A percentile compares a stretch with the other conserved stretches of the same genome.
Evolutionary conservation across 176 grass and related monocot genomes (phyloP).

Genomic region (Thinopyrum elongatum): DNA sequence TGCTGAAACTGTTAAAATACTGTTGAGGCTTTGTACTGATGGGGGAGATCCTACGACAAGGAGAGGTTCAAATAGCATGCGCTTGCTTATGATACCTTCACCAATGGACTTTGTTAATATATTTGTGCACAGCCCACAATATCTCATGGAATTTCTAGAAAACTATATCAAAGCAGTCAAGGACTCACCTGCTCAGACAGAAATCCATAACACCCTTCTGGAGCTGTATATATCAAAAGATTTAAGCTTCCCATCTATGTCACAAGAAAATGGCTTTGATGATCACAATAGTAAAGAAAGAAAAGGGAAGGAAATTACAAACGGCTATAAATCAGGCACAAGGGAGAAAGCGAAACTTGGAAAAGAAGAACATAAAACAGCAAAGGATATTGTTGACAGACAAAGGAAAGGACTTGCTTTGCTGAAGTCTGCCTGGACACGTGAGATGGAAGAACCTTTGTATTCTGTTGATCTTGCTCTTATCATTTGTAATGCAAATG

Average conservation of each 20-base stretch:
- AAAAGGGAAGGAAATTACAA: conserved; percentile 49
- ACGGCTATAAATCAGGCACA: conserved; percentile 36
- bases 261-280: conserved; percentile 66
- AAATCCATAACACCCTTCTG: conserved; percentile 95
- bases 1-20: conserved; percentile 85
- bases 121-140: conserved; percentile 80
- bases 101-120: conserved; percentile 97
- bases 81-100: conserved; percentile 75
- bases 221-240: conserved; percentile 91
- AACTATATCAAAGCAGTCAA: conserved; percentile 80
- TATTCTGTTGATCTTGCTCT: conserved; percentile 91
- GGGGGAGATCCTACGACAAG: conserved; percentile 48
- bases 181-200: conserved; percentile 79
- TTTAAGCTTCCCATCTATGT: conserved; percentile 75
- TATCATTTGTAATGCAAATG: conserved; percentile 90
- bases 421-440: conserved; percentile 84
- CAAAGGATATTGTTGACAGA: conserved; percentile 64
- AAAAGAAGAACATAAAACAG: conserved; percentile 44
- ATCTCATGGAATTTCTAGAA: conserved; percentile 94
- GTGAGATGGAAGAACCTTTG: conserved; percentile 79
- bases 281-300: conserved; percentile 45
- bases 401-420: conserved; percentile 72
- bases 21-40: conserved; percentile 74
- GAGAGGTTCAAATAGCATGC: conserved; percentile 53
- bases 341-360: conserved; percentile 39